A percentile compares a stretch with the other conserved stretches of the same genome.
Conservation (phyloP, 306 rosid species). For the Ochetophila trinervis region DNA sequence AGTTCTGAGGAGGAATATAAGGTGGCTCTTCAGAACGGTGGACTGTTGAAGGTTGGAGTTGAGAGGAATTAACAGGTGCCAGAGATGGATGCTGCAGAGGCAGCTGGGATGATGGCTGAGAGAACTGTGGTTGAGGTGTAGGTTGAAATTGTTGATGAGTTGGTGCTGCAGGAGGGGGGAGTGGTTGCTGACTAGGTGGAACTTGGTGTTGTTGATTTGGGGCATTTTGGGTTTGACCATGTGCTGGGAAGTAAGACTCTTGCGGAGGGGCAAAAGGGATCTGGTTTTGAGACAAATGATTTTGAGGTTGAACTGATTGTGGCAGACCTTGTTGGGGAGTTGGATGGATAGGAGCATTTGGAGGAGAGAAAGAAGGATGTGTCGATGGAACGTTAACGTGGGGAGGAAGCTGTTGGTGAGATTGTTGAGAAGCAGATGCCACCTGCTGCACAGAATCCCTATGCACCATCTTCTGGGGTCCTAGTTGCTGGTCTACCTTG, state of each 20-base stretch:
- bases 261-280: conserved; percentile 53
- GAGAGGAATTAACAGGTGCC: conserved; percentile 47
- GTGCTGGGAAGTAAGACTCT: conserved; percentile 57
- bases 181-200: conserved; percentile 53
- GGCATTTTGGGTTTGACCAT: conserved; percentile 60
- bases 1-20: conserved; percentile 61
- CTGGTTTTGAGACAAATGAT: conserved; percentile 64
- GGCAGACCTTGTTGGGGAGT: conserved; percentile 54
- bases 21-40: conserved; percentile 76
- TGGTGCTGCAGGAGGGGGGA: conserved; percentile 45
- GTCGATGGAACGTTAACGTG: conserved; percentile 45
- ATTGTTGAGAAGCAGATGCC: conserved; percentile 60
- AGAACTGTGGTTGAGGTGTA: conserved; percentile 52
- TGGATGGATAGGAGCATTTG: conserved; percentile 60
- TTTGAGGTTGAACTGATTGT: conserved; percentile 49
- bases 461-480: conserved; percentile 30
- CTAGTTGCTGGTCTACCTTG: conserved; percentile 44
- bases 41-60: conserved; percentile 50
- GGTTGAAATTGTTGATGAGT: conserved; percentile 62
- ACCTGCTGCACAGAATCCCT: conserved; percentile 43
- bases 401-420: conserved; percentile 53
- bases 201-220: conserved; percentile 64
- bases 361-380: conserved; percentile 46
- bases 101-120: conserved; percentile 50
- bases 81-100: conserved; percentile 58